Evolutionary conservation across 2,329 filamentous ascomycete species (phyloP).

Genomic region (Paraconiothyrium sp.): DNA sequence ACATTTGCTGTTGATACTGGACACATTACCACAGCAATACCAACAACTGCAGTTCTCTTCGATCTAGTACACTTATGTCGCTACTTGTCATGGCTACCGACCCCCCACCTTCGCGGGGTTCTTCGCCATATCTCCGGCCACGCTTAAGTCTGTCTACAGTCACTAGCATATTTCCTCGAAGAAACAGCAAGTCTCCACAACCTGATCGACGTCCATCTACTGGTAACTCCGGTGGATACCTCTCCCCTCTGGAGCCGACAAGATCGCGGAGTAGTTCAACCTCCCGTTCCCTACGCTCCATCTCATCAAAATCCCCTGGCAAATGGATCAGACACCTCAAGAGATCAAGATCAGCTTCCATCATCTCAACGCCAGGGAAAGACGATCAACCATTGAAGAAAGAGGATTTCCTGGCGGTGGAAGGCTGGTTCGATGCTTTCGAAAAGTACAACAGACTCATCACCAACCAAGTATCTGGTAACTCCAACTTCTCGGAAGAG

Average conservation of each 20-base stretch:
- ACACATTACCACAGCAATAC: neutral
- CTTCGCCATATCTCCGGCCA: conserved; percentile 12
- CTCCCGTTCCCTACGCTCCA: conserved; percentile 36
- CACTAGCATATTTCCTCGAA: conserved; percentile 6
- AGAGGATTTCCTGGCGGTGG: conserved; percentile 36
- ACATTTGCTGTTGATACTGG: neutral
- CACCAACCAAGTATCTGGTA: conserved; percentile 29
- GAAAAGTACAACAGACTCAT: conserved; percentile 44
- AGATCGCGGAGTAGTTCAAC: conserved; percentile 39
- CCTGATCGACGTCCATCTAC: conserved; percentile 5
- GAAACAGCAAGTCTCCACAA: conserved; percentile 16
- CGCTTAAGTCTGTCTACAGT: conserved; percentile 7
- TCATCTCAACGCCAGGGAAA: conserved; percentile 28
- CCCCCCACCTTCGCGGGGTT: conserved; percentile 15
- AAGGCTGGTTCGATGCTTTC: conserved; percentile 44
- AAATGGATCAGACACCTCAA: conserved; percentile 35
- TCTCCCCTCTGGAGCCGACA: conserved; percentile 29
- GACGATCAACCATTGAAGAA: conserved; percentile 24
- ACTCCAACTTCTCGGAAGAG: conserved; percentile 24
- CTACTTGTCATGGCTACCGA: conserved; percentile 20
- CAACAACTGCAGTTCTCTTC: neutral
- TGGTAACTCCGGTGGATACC: conserved; percentile 13
- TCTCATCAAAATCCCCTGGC: conserved; percentile 29
- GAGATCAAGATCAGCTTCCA: conserved; percentile 41
- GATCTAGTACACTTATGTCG: conserved; percentile 12